These are phyloP conservation scores for Aspergillus nanangensis DNA, from an alignment of 495 filamentous ascomycete genomes.

Conservation along the genomic window DNA sequence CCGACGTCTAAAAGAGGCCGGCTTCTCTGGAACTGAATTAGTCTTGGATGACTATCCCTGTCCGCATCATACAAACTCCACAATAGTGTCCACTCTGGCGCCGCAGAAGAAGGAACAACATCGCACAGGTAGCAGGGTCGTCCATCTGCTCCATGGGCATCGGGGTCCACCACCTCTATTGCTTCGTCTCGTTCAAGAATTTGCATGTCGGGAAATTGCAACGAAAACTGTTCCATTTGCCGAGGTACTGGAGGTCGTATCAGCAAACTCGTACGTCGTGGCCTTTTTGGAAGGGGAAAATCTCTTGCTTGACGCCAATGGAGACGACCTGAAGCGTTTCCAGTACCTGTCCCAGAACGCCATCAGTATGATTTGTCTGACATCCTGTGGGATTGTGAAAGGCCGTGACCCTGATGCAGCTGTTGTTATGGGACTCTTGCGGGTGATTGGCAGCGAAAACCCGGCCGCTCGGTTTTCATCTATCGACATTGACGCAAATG, in stretches of 20 bases:
- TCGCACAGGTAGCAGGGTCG: no score
- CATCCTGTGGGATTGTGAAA: neutral
- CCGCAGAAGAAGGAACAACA: no score
- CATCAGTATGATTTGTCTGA: neutral
- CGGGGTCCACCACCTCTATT: neutral
- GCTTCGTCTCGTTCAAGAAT: neutral
- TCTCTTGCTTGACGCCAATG: neutral
- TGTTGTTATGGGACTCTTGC: neutral
- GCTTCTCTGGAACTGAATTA: neutral
- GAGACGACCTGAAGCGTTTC: neutral
- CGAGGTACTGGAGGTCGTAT: neutral
- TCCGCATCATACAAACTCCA: no score
- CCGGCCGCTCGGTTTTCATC: neutral
- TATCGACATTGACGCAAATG: constrained; percentile 1
- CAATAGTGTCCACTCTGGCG: no score
- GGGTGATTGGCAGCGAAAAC: neutral
- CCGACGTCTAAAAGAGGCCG: neutral
- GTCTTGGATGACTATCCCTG: neutral
- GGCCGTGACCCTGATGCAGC: neutral
- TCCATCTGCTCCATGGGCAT: neutral
- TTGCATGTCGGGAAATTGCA: neutral
- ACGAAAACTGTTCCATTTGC: neutral
- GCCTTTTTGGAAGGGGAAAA: neutral
- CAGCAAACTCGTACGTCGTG: neutral
- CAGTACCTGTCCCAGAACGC: neutral